Base-by-base conservation (phyloP, 2,329 filamentous ascomycete species). In the Aspergillus tamarii region DNA sequence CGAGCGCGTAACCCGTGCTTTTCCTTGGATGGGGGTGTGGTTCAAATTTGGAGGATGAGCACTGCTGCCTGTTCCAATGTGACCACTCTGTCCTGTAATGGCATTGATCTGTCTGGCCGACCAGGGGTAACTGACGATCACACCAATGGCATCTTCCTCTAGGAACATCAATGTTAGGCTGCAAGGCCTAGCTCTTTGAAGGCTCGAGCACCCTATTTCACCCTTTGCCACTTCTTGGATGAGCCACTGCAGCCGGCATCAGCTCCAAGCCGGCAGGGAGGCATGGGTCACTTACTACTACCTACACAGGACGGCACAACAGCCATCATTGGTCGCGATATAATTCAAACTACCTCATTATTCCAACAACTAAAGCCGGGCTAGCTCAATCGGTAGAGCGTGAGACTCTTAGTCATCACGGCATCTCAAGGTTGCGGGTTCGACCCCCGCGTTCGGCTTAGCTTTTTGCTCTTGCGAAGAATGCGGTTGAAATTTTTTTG, bases 301-400 rank as follows among this genome's bases (percentile, higher is more conserved):
- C 8, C 8, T 43, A 46, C n/a, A 23, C 10, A 26, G 12, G 7
- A 26, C 11, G 16, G 4, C 19, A 14, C 16, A 23, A 8, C 32
- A 6, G 10, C n/a, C n/a, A 54, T 11, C 19, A 1, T 30, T 12
- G 6, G 7, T 28, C 11, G 1, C 32, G 21, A 39, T 55, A 55
- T 55, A 14, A 39, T 19, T 23, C 6, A 1, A 26, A n/a, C 23
- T 16, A n/a, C 21, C n/a, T 10, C 19, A 32, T 3, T 36, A n/a
- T 8, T 50, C 7, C 28, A 34, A 14, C 60, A 62, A 57, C 39
- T 57, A 34, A 64, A 61, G 80, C 80, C 74, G 77, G 80, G 78
- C 77, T 81, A 81, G 80, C 80, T 82, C 80, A 82, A 82, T 82
- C 78, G 80, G 73, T 80, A 81, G 76, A 78, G 75, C 76, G 75